Base-by-base conservation (phyloP, 164 flowering plant species). In the Aristolochia californica region DNA sequence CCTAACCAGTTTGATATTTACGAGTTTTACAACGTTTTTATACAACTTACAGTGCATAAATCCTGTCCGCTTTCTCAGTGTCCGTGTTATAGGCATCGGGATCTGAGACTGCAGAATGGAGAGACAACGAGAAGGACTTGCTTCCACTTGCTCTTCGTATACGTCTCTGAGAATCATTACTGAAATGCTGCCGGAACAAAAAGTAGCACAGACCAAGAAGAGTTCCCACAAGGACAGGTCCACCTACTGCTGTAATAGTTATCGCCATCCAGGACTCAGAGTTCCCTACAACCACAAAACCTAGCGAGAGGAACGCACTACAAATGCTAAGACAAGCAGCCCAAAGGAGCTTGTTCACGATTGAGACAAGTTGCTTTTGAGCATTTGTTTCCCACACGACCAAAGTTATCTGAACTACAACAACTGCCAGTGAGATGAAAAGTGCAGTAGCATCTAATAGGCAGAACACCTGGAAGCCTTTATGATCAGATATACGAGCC, bases 301-400 rank as follows among this genome's bases (percentile, higher is more conserved):
- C 88, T 55, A 91, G 66, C 8, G 95, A 67, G 13, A 88, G 67
- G 34, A 84, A 91, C 15, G 98, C 85, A 4, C 85, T 91, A 52
- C 91, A 87, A 17, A 95, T 93, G 81, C 88, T 81, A 17, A 83
- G 66, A 57, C 90, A 83, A 20, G 98, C 98, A 44, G 91, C 80
- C 98, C 97, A 93, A 91, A 89, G 87, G 12, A 89, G 78, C 75
- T 93, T 93, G 82, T 89, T 93, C 20, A 87, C 80, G 0, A 93
- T 85, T 0, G 94, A 83, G 16, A 93, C 93, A 4, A 93, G 80
- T 74, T 70, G 83, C 63, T 78, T 81, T 63, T 93, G 98, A 50
- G 98, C 89, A 21, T 72, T 72, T 1, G 98, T 87, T 63, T 93
- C 97, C 98, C 98, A 93, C 2, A 91, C 96, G 48, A 89, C 83